A percentile compares a stretch with the other conserved stretches of the same genome.
Conservation (phyloP, 352 stramenopile species). For the Phytophthora hibernalis region DNA sequence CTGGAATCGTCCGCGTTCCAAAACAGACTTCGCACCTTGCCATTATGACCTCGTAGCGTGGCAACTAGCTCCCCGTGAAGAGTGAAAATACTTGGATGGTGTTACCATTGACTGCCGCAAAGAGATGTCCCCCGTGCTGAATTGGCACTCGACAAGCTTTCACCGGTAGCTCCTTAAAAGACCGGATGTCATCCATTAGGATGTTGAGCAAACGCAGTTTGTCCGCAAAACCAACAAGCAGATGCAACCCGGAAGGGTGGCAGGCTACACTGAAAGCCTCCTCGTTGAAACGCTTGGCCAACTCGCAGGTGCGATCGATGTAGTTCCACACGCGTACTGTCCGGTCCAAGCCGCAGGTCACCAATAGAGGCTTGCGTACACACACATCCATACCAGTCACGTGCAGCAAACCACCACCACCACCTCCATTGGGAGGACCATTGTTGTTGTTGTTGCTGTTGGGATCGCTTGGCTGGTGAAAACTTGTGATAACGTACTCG, state of each 20-base stretch:
- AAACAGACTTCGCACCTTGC: conserved; percentile 89
- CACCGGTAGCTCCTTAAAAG: conserved; percentile 86
- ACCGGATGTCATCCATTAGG: conserved; percentile 92
- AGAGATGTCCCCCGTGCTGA: conserved; percentile 91
- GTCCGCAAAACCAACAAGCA: conserved; percentile 92
- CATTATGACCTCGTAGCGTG: conserved; percentile 93
- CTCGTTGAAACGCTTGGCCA: conserved; percentile 90
- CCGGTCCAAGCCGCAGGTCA: conserved; percentile 90
- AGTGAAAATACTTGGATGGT: conserved; percentile 94
- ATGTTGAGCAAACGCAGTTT: conserved; percentile 93
- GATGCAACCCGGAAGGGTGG: conserved; percentile 91
- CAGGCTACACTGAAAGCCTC: conserved; percentile 90
- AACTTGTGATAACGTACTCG: conserved; percentile 72
- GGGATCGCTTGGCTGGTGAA: conserved; percentile 72
- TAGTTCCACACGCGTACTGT: conserved; percentile 96
- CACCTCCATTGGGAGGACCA: conserved; percentile 24
- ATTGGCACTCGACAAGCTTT: conserved; percentile 88
- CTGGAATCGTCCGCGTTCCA: conserved; percentile 90
- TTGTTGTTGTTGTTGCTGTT: conserved; percentile 21
- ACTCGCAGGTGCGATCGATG: conserved; percentile 86
- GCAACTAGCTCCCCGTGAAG: conserved; percentile 91
- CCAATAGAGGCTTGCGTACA: conserved; percentile 91
- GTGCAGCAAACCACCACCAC: conserved; percentile 50
- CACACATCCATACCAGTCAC: conserved; percentile 93
- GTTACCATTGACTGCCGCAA: conserved; percentile 94